phyloP scores from a whole-genome alignment of 306 rosid genomes.

The Cucurbita argyrosperma region DNA sequence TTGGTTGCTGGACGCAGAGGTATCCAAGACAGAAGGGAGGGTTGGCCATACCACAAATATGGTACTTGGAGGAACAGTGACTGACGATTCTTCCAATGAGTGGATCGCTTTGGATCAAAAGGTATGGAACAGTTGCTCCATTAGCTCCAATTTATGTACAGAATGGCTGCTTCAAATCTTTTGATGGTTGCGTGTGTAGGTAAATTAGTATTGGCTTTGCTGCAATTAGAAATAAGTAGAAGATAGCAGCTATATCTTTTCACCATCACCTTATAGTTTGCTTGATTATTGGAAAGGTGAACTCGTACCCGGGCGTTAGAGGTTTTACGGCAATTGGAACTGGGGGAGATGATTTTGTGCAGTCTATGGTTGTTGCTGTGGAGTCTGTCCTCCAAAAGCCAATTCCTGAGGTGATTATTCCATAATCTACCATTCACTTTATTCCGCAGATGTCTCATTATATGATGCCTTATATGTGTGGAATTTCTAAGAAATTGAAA shows the following conservation, averaged over 20 bases:
- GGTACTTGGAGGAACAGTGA: slow-evolving; percentile 90
- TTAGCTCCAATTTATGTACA: neutral
- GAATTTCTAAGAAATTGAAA: neutral
- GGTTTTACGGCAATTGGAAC: slow-evolving; percentile 95
- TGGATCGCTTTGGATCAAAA: slow-evolving; percentile 90
- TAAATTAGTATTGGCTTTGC: no score
- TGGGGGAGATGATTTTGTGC: slow-evolving; percentile 10
- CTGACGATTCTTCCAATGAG: slow-evolving; percentile 77
- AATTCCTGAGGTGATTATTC: slow-evolving; percentile 9
- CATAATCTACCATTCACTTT: neutral
- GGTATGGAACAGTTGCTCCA: slow-evolving; percentile 23
- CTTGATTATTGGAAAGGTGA: slow-evolving; percentile 33
- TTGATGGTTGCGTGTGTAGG: neutral
- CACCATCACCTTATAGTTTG: neutral
- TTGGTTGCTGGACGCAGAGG: slow-evolving; percentile 34
- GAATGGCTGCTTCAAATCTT: neutral
- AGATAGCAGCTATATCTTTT: neutral
- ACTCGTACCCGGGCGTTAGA: slow-evolving; percentile 80
- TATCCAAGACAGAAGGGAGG: slow-evolving; percentile 92
- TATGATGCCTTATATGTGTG: neutral
- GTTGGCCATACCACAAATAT: slow-evolving; percentile 93
- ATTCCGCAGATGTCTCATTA: neutral
- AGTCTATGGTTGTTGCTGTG: slow-evolving; percentile 2
- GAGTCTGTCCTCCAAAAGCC: slow-evolving; percentile 11
- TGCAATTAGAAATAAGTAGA: neutral